Conservation (phyloP, 805 yeast genomes). For the Henningerozyma blattae region DNA sequence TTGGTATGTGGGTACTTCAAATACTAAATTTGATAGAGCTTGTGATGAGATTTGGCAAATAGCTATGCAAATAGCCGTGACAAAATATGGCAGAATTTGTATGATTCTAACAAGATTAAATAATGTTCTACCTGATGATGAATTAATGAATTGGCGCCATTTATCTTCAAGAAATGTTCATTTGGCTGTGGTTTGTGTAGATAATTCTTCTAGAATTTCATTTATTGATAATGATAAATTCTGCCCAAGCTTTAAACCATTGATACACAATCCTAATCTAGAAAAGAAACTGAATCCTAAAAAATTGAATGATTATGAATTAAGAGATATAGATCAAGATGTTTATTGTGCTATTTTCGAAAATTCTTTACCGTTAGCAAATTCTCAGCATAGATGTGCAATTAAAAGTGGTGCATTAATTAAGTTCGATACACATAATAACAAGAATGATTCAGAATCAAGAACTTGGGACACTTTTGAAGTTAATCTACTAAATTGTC, state of each 20-base stretch:
- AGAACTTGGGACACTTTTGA: slow-evolving; percentile 35
- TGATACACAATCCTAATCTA: slow-evolving; percentile 17
- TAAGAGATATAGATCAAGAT: slow-evolving; percentile 40
- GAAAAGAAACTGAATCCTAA: slow-evolving; percentile 8
- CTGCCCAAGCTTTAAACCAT: slow-evolving; percentile 24
- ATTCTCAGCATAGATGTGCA: slow-evolving; percentile 59
- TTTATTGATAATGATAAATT: slow-evolving; percentile 23
- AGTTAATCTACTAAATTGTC: slow-evolving; percentile 61
- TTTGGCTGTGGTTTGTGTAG: slow-evolving; percentile 59
- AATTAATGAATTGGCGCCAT: slow-evolving; percentile 66
- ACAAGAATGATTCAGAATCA: slow-evolving; percentile 6
- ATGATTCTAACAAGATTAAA: slow-evolving; percentile 58
- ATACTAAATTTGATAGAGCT: slow-evolving; percentile 37
- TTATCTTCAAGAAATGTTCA: slow-evolving; percentile 49
- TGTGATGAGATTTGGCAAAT: slow-evolving; percentile 57
- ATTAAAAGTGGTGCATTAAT: slow-evolving; percentile 59
- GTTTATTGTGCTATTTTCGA: slow-evolving; percentile 48
- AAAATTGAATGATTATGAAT: slow-evolving; percentile 18
- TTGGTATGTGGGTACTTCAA: slow-evolving; percentile 39
- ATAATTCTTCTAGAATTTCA: slow-evolving; percentile 39
- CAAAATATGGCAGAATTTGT: slow-evolving; percentile 39
- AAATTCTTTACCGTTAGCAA: slow-evolving; percentile 52
- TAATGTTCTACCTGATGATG: slow-evolving; percentile 73
- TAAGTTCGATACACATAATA: slow-evolving; percentile 21
- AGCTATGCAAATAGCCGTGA: slow-evolving; percentile 34